Base-by-base conservation (phyloP, 345 rosid species). In the Rubroshorea leprosula region DNA sequence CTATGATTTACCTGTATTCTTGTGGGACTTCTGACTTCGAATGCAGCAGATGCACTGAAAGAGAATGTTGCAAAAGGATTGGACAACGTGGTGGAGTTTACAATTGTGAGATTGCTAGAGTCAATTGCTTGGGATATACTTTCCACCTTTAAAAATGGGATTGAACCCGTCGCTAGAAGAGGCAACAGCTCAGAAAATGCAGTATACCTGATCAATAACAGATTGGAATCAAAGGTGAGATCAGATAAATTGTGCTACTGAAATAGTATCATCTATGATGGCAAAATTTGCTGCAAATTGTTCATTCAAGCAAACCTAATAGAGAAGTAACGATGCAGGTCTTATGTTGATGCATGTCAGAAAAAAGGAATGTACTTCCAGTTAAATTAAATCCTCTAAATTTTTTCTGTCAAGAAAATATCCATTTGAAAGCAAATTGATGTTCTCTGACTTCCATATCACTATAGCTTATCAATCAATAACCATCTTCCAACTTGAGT, bases 171-270 rank as follows among this genome's bases (percentile, higher is more conserved):
- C n/a, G 97, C 97, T 57, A 92, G 73, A 23, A 92, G 86, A 5
- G 98, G 97, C 78, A 92, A 68, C 68, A 92, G 64, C 87, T 92
- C 97, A 2, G 98, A 92, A 72, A 74, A 86, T 24, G 97, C 93
- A 27, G 97, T 92, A 66, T 92, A 92, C 78, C 98, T 92, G 62
- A 68, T 54, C 49, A 65, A 27, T 38, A 6, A 21, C 35, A 50
- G 60, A 57, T 1, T 39, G 41, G 20, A 44, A n/a, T 13, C 5
- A 44, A 44, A 44, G 9, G 18, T 13, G 2, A 16, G 16, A 44
- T 44, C 47, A 44, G 47, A 44, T 44, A n/a, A 44, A 44, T n/a
- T n/a, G n/a, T n/a, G n/a, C n/a, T n/a, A n/a, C n/a, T n/a, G n/a
- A n/a, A n/a, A n/a, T n/a, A n/a, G n/a, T n/a, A n/a, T n/a, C n/a